Evolutionary conservation across 2,329 filamentous ascomycete species (phyloP), one percentile per base, ranked within the genome.

Genomic region (Epichloe gansuensis): DNA sequence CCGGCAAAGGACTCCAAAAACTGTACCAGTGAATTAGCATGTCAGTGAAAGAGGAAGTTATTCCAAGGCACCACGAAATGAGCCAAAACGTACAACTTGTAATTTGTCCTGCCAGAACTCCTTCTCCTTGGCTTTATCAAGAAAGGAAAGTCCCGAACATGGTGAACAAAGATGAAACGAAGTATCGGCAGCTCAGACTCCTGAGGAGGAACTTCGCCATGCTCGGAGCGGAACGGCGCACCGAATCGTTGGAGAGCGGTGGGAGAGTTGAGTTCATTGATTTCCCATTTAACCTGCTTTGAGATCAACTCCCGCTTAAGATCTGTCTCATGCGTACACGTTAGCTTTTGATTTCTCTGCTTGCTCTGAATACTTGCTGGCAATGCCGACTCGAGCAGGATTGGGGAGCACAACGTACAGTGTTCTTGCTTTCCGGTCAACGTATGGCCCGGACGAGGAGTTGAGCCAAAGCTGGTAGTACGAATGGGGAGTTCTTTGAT

Each of bases 101-200:
- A 98, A 75, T 69, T 95, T 97, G 66, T 97, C 90, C 72, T 98
- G 93, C 93, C 93, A 98, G 64, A 98, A 98, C 71, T 98, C 93
- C 78, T 97, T 95, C 77, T 98, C 93, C 64, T 82, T 86, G 23
- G 93, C 93, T 75, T 95, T 89, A 70, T 98, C 90, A 58, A 98
- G 80, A 65, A 98, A 98, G 1, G 93, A 63, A 98, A 98, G 63
- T 97, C 94, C 63, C 93, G 89, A 55, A 98, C 83, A 82, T 97
- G 91, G 66, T 97, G 86, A 52, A 97, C 93, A 66, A 98, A 98
- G 64, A 98, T 95, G 72, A 93, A 97, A 59, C 93, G 82, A 56
- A 98, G 75, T 57, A 98, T 86, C 17, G 93, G 93, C 31, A 98
- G 77, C 61, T 97, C 91, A 2, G 91, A 96, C 65, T 98, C 90